Evolutionary conservation across 2,329 filamentous ascomycete species (phyloP), one percentile per base, ranked within the genome.

Genomic region (Calonectria leucothoes): DNA sequence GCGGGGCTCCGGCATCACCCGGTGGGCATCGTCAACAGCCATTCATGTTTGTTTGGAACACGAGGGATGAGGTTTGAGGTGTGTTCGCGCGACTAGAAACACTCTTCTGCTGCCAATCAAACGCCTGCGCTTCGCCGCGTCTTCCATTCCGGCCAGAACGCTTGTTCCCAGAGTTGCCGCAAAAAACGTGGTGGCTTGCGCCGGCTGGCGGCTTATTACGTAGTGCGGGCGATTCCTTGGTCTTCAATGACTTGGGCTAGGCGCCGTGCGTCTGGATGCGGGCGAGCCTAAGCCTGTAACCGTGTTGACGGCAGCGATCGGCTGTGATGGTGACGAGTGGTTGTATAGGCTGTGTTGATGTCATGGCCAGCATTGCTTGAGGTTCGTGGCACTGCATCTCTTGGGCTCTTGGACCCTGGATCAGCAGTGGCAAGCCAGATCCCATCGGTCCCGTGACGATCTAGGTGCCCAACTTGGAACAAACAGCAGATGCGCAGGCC

Each of bases 101-200:
- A n/a, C 29, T 48, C 27, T 33, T 3, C 20, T 23, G 29, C 17
- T 25, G 23, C 37, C 59, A 42, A 64, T 20, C 59, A 64, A 23
- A 64, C 27, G 23, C 59, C 10, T 25, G 31, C 55, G 31, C 23
- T 39, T 37, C 23, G 14, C 25, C 55, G 55, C 39, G 55, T 39
- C 15, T 39, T 25, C 55, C 55, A 61, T 61, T 61, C 55, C 55
- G 33, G 55, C 6, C n/a, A 39, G 33, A 61, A 61, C 29, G 33
- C 35, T 39, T 61, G 55, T 39, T 37, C 27, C 27, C 37, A 33
- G 31, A 33, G 37, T 39, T 48, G 59, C 48, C 33, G 31, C 65
- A 67, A 61, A 67, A 61, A 61, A 67, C 65, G 49, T 68, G 65
- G 65, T 68, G 65, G 49, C 49, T 68, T 59, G 65, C 20, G 65